Percentiles rank a stretch among this genome's conserved stretches.
These are phyloP conservation scores for Nitzschia inconspicua DNA, from an alignment of 108 stramenopile genomes.

Conservation along the genomic window DNA sequence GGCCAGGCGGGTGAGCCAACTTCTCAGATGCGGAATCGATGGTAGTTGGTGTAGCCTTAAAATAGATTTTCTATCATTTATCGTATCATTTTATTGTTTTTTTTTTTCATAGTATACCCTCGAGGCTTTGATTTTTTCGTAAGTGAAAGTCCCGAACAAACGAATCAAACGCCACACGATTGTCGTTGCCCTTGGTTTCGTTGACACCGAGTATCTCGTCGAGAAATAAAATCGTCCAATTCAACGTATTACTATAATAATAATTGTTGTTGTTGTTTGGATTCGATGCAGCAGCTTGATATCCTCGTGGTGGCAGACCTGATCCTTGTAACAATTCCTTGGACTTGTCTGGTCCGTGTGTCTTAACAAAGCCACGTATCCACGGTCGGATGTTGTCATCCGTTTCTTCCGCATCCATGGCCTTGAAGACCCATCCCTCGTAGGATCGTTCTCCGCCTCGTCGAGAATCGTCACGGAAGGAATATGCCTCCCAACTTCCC, in stretches of 20 bases:
- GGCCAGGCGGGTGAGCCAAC: too few species aligned
- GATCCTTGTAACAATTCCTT: constrained; percentile 24
- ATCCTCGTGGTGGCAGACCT: constrained; percentile 31
- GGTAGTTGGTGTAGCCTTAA: too few species aligned
- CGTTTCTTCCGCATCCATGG: constrained; percentile 19
- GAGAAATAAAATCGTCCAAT: constrained; percentile 22
- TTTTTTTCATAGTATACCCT: too few species aligned
- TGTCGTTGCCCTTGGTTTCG: constrained; percentile 18
- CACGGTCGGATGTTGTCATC: constrained; percentile 49
- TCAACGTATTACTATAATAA: too few species aligned
- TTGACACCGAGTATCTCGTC: constrained; percentile 15
- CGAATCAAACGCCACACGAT: constrained; percentile 20
- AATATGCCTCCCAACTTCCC: constrained; percentile 28
- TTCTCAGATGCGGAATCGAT: too few species aligned
- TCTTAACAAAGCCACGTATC: constrained; percentile 42
- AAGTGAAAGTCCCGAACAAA: constrained; percentile 26
- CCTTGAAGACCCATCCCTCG: constrained; percentile 40
- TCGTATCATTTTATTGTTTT: too few species aligned
- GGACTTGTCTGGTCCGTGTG: constrained; percentile 30
- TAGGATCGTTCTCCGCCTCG: constrained; percentile 27
- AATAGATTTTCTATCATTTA: too few species aligned
- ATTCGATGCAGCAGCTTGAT: neutral
- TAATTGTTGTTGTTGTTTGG: too few species aligned
- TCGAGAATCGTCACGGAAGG: constrained; percentile 45
- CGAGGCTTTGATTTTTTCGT: constrained; percentile 8